Conservation (phyloP, 129 eudicot genomes). For the Artemisia annua region DNA sequence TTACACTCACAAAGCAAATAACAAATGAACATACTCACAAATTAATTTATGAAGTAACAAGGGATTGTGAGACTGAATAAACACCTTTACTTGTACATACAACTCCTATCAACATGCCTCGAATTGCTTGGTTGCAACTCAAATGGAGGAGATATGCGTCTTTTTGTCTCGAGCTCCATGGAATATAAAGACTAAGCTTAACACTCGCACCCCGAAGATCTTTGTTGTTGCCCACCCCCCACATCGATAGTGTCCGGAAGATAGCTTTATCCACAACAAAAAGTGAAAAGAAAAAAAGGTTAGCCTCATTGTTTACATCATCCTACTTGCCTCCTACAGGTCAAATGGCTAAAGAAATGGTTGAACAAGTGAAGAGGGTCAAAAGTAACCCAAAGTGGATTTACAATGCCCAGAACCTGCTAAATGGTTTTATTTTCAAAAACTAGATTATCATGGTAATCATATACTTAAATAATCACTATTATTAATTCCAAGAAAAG, state of each 20-base stretch:
- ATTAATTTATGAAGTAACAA: slow-evolving; percentile 2
- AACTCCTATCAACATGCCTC: too few relatives aligned
- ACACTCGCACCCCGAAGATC: slow-evolving; percentile 51
- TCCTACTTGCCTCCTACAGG: background rate
- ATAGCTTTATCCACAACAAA: slow-evolving; percentile 37
- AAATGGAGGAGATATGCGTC: background rate
- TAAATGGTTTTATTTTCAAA: too few relatives aligned
- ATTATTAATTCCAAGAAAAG: too few relatives aligned
- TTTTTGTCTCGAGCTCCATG: background rate
- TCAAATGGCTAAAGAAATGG: background rate
- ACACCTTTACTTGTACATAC: slow-evolving; percentile 9
- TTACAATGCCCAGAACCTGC: too few relatives aligned
- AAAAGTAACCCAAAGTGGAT: too few relatives aligned
- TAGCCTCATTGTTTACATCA: too few relatives aligned
- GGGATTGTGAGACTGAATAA: slow-evolving; percentile 4
- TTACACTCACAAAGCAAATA: slow-evolving; percentile 25
- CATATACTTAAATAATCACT: too few relatives aligned
- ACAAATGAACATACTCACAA: background rate
- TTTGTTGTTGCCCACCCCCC: slow-evolving; percentile 44
- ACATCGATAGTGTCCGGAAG: slow-evolving; percentile 54
- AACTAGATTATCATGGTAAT: too few relatives aligned
- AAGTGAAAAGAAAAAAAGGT: background rate
- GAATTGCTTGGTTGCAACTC: too few relatives aligned
- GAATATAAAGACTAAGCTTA: slow-evolving; percentile 10
- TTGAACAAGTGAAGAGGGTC: too few relatives aligned